Conservation (phyloP, 352 stramenopile genomes). For the Globisporangium recalcitrans region DNA sequence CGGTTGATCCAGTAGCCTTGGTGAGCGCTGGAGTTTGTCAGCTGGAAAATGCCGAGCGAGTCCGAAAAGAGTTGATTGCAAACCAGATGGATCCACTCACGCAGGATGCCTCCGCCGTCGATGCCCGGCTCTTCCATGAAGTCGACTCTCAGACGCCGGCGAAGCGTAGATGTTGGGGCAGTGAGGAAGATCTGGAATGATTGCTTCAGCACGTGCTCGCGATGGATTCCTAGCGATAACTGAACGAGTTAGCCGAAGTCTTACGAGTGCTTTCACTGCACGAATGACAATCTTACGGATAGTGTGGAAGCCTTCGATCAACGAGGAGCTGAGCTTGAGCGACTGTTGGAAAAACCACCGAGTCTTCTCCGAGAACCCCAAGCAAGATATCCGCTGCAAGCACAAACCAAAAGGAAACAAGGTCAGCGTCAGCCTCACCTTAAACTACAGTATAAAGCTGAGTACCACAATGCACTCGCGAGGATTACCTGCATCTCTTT, state of each 20-base stretch:
- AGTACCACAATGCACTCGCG: background rate
- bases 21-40: slow-evolving; percentile 37
- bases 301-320: slow-evolving; percentile 51
- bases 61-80: slow-evolving; percentile 58
- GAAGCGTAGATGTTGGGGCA: slow-evolving; percentile 38
- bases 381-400: slow-evolving; percentile 28
- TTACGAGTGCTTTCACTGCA: too few relatives aligned
- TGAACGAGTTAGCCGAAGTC: background rate
- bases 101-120: slow-evolving; percentile 70
- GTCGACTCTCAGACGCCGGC: slow-evolving; percentile 73
- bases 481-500: slow-evolving; percentile 15
- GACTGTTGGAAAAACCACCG: slow-evolving; percentile 68
- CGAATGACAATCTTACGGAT: slow-evolving; percentile 54
- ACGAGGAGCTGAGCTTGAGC: slow-evolving; percentile 48
- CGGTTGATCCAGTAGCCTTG: slow-evolving; percentile 66
- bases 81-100: slow-evolving; percentile 78
- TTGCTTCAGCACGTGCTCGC: slow-evolving; percentile 65
- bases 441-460: too few relatives aligned
- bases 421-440: background rate
- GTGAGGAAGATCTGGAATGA: slow-evolving; percentile 57
- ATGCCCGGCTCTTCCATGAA: slow-evolving; percentile 81
- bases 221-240: slow-evolving; percentile 38
- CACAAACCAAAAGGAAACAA: background rate
- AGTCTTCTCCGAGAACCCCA: slow-evolving; percentile 56
- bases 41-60: slow-evolving; percentile 41